These are phyloP conservation scores for Volvox africanus DNA, from an alignment of 139 green algal genomes.

Conservation along the genomic window DNA sequence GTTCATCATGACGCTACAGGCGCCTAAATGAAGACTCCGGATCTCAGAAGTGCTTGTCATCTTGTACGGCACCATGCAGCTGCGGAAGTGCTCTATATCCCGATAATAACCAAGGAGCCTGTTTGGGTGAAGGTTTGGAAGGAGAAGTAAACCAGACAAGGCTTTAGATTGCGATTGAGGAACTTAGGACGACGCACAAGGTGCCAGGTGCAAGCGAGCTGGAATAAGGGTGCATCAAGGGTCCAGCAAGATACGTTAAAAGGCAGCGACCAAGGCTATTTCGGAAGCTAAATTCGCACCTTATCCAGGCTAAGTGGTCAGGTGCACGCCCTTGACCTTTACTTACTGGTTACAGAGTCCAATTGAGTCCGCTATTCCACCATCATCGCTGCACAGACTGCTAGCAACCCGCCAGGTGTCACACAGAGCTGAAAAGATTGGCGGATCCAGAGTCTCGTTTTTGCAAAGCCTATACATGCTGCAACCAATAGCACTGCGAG, in stretches of 20 bases:
- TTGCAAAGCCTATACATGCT: constrained; percentile 10
- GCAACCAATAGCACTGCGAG: not conserved
- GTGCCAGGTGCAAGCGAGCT: no score
- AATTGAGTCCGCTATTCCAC: not conserved
- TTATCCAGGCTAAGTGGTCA: no score
- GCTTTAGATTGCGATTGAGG: not conserved
- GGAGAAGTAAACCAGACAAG: not conserved
- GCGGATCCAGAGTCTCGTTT: not conserved
- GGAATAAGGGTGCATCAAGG: not conserved
- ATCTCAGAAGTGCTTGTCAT: not conserved
- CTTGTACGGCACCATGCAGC: constrained; percentile 22
- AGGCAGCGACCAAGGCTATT: no score
- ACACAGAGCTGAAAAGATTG: not conserved
- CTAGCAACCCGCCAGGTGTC: not conserved
- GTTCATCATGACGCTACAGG: not conserved
- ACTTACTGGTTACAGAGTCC: not conserved
- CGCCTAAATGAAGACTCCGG: not conserved
- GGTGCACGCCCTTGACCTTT: not conserved
- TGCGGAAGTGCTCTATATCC: not conserved
- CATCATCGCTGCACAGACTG: constrained; percentile 13
- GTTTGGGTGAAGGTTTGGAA: not conserved
- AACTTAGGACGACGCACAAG: not conserved
- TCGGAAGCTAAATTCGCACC: no score
- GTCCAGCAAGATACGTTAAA: no score
- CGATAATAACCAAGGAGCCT: not conserved